Evolutionary conservation across 208 protist genomes (phyloP), one percentile per base, ranked within the genome.

Genomic region (Crithidia fasciculata): DNA sequence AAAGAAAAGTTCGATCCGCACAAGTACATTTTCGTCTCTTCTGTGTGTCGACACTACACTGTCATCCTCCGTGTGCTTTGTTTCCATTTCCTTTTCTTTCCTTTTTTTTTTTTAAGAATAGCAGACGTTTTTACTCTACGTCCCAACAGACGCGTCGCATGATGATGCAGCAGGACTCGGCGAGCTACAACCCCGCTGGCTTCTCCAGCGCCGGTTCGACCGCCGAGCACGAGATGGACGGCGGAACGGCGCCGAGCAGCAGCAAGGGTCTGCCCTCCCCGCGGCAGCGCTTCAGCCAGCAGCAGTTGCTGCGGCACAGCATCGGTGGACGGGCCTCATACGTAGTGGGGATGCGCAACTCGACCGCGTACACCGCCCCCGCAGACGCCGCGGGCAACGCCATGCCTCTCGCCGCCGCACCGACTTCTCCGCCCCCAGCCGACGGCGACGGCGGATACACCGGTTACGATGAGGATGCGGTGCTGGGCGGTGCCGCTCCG

Each of bases 241-340:
- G 41, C 6, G 52, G 19, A 5, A 45, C 18, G 12, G 43, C 28
- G 1, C 18, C 43, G 36, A 58, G 49, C 53, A 57, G 41, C 5
- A n/a, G 50, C 15, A 19, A 36, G 16, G 18, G 45, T 37, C 57
- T 6, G 40, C 36, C 37, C 43, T n/a, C 54, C 13, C 8, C 36
- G 9, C 66, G 40, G 18, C 65, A 68, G 47, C 59, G 45, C 63
- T 62, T 69, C 36, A 72, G 58, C 37, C 72, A 77, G 49, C 65
- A 79, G 60, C 66, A 69, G 44, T 54, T 80, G 40, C 74, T 80
- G 53, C 62, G 62, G 8, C 52, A 41, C 18, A 66, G 74, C 56
- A 47, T 74, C 3, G 53, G 67, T 9, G 49, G 40, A 3, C 54
- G 62, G 12, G 62, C 59, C 10, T 80, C 74, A 39, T 74, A 74